Conservation (phyloP, 2,329 filamentous ascomycete genomes). For the Decorospora gaudefroyi region DNA sequence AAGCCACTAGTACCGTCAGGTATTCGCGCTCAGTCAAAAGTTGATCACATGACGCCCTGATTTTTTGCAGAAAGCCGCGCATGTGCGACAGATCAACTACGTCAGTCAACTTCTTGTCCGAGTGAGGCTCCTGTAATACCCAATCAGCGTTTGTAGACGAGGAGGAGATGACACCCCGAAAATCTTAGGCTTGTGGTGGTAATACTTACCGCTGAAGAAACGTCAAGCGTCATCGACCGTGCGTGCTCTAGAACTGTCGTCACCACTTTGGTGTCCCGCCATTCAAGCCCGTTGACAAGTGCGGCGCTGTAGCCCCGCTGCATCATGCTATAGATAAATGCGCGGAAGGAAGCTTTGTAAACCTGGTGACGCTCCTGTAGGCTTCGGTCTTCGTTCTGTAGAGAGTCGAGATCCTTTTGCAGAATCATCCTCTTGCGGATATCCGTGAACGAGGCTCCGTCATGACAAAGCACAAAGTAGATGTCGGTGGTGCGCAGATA, state of each 20-base stretch:
- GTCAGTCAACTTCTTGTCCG: slow-evolving; percentile 12
- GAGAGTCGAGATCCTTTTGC: slow-evolving; percentile 23
- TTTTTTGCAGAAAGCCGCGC: slow-evolving; percentile 26
- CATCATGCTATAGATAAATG: slow-evolving; percentile 62
- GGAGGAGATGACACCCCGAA: background rate
- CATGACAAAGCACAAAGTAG: slow-evolving; percentile 71
- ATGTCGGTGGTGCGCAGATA: slow-evolving; percentile 61
- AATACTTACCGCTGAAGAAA: slow-evolving; percentile 25
- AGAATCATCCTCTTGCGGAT: slow-evolving; percentile 25
- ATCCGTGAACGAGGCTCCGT: slow-evolving; percentile 55
- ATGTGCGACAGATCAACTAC: slow-evolving; percentile 23
- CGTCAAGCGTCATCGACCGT: slow-evolving; percentile 23
- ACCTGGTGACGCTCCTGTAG: slow-evolving; percentile 27
- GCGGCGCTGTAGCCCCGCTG: slow-evolving; percentile 63
- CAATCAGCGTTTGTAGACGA: slow-evolving; percentile 3
- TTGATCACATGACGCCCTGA: slow-evolving; percentile 23
- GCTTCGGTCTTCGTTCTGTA: slow-evolving; percentile 25
- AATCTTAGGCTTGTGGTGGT: background rate
- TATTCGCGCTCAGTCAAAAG: slow-evolving; percentile 45
- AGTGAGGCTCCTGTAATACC: slow-evolving; percentile 6
- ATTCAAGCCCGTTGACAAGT: slow-evolving; percentile 66
- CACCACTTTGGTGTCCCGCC: slow-evolving; percentile 65
- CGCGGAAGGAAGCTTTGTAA: slow-evolving; percentile 45
- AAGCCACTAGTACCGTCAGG: slow-evolving; percentile 38
- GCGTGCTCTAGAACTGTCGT: slow-evolving; percentile 29